Evolutionary conservation across 1,284 basidiomycete genomes (phyloP), one percentile per base, ranked within the genome.

Genomic region (Malassezia sp.): DNA sequence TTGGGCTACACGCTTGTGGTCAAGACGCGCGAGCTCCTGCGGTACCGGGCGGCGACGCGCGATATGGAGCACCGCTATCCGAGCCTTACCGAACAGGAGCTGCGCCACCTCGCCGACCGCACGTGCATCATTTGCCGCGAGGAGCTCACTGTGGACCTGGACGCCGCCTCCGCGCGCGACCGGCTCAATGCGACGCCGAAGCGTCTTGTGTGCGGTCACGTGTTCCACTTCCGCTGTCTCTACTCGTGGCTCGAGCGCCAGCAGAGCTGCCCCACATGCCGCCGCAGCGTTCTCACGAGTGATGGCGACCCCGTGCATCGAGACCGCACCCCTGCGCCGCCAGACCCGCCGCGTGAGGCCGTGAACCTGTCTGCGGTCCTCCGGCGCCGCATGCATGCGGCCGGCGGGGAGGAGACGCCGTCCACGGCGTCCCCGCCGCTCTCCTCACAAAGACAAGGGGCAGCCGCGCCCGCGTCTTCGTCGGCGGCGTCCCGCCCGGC

Each of bases 81-180:
- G 5, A 82, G 91, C 65, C 90, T 89, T n/a, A 85, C 84, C 1
- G 77, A 79, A 49, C 83, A 81, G 47, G 91, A 97, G 70, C 75
- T 97, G 71, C 17, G 29, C 4, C 74, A 75, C 8, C 80, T 83
- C 76, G 82, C 79, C 39, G 93, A 97, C 72, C 79, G 79, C 47
- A 96, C 89, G 2, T 97, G 93, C 68, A 96, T 97, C 64, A 96
- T 97, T 59, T 96, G 93, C 67, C 79, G 93, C n/a, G 91, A 97
- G 72, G 91, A 97, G 68, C 90, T 99, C 87, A 47, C 57, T 1
- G 31, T 50, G 10, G 43, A 53, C 45, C 1, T 18, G 10, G 20
- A 26, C 7, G 1, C 26, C n/a, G 24, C 27, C 5, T 3, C 40
- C 9, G 8, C 29, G 29, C 3, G 38, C 20, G 29, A 41, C 14